These are phyloP conservation scores for Calonectria pseudoreteaudii DNA, from an alignment of 2,329 filamentous ascomycete species.

Conservation along the genomic window DNA sequence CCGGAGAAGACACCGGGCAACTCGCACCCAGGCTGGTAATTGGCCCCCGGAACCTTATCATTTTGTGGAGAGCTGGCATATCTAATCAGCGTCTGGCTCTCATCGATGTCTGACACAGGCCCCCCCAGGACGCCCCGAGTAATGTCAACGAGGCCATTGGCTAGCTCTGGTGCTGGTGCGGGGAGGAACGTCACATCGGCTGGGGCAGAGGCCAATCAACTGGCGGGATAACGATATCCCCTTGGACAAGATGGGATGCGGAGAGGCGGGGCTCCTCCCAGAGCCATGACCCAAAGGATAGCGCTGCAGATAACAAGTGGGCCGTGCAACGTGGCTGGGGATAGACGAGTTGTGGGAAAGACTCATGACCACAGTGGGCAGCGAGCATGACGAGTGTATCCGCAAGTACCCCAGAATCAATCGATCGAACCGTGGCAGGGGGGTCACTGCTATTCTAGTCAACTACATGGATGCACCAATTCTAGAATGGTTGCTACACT, in stretches of 20 bases:
- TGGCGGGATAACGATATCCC: constrained; percentile 15
- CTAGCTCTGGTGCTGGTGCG: background rate
- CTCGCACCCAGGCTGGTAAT: background rate
- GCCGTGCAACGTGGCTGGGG: constrained; percentile 7
- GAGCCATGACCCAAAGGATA: background rate
- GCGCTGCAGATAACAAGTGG: constrained; percentile 6
- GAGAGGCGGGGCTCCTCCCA: constrained; percentile 23
- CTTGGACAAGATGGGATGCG: constrained; percentile 8
- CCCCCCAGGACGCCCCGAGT: background rate
- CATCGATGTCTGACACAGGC: background rate
- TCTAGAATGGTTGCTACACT: background rate
- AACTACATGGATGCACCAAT: background rate
- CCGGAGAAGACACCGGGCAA: background rate
- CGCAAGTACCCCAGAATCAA: background rate
- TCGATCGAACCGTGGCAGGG: background rate
- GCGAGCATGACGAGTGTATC: background rate
- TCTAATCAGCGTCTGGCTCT: background rate
- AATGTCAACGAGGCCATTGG: constrained; percentile 10
- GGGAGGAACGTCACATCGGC: constrained; percentile 4
- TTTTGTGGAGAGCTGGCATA: background rate
- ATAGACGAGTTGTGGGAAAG: background rate
- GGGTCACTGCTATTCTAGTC: background rate
- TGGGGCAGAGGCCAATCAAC: constrained; percentile 1
- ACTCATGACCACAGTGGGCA: background rate
- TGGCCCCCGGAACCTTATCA: constrained; percentile 8